Evolutionary conservation across 1,139 yeast species (phyloP), one percentile per base, ranked within the genome.

Genomic region (Tardiomyces digboiensis): DNA sequence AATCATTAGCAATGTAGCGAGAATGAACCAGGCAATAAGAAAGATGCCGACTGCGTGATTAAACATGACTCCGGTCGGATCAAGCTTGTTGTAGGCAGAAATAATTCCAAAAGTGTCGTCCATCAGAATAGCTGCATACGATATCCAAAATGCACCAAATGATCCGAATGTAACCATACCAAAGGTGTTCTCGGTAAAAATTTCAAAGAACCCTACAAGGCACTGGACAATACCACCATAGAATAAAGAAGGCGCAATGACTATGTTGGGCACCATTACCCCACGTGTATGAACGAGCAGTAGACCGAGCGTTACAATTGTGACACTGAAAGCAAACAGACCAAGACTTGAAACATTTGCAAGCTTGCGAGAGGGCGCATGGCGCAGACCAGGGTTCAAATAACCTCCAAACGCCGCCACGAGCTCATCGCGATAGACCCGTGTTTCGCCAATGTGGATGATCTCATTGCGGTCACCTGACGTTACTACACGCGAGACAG

Each of bases 261-360:
- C 81, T 23, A 79, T 70, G 51, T 74, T 71, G 26, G 81, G 72
- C 21, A 65, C 64, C 1, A 44, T 23, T 22, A 80, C 75, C 20
- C 80, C 79, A 59, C 78, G 75, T n/a, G 86, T 85, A 23, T 72
- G 71, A 6, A 75, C 71, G 51, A 79, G 78, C 52, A 78, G 67
- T 59, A 88, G 66, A 3, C 89, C 80, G 40, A 87, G 70, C 13
- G 86, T 85, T 62, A 88, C 84, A 4, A 95, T 84, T 16, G 95
- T 84, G 52, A 86, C 69, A 6, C 94, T 95, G 59, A 88, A 87
- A 3, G 86, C 93, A 42, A 79, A 74, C 51, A 88, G 71, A 12
- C 96, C 96, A 45, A 88, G 70, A 2, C 96, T 95, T 42, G 93
- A 86, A 39, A 96, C 94, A 62, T 87, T 87, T 49, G 83, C 95